Evolutionary conservation across 2,329 filamentous ascomycete genomes (phyloP).

Genomic region (Daldinia sp.): DNA sequence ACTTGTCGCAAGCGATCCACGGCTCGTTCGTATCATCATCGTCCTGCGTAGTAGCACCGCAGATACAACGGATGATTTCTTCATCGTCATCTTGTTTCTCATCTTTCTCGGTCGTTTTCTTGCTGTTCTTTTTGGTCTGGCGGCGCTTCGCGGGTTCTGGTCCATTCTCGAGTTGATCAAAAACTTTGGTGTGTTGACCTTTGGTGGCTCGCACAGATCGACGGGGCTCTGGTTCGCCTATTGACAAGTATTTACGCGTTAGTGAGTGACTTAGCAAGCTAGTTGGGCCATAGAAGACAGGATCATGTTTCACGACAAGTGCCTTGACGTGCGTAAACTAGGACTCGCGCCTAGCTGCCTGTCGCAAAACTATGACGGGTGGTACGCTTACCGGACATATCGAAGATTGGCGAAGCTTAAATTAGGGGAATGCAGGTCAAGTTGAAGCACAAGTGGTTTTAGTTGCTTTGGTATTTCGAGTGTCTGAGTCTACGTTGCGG

Average conservation of each 20-base stretch:
- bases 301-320: background rate
- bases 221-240: slow-evolving; percentile 75
- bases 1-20: slow-evolving; percentile 96
- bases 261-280: slow-evolving; percentile 25
- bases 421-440: slow-evolving; percentile 13
- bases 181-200: slow-evolving; percentile 90
- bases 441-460: slow-evolving; percentile 13
- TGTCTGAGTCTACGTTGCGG: slow-evolving; percentile 40
- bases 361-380: slow-evolving; percentile 30
- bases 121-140: slow-evolving; percentile 54
- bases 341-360: slow-evolving; percentile 1
- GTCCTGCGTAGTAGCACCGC: slow-evolving; percentile 84
- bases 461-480: slow-evolving; percentile 30
- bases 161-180: slow-evolving; percentile 75
- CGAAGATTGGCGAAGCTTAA: slow-evolving; percentile 27
- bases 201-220: slow-evolving; percentile 96
- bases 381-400: slow-evolving; percentile 49
- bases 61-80: slow-evolving; percentile 91
- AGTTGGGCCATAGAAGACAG: background rate
- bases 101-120: slow-evolving; percentile 64
- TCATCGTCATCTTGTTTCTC: slow-evolving; percentile 67
- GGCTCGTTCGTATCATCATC: slow-evolving; percentile 83
- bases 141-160: slow-evolving; percentile 63
- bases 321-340: background rate
- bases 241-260: slow-evolving; percentile 33